A percentile compares a stretch with the other conserved stretches of the same genome.
phyloP scores from a whole-genome alignment of 495 filamentous ascomycete species.

The Hyaloscypha hepaticicola region DNA sequence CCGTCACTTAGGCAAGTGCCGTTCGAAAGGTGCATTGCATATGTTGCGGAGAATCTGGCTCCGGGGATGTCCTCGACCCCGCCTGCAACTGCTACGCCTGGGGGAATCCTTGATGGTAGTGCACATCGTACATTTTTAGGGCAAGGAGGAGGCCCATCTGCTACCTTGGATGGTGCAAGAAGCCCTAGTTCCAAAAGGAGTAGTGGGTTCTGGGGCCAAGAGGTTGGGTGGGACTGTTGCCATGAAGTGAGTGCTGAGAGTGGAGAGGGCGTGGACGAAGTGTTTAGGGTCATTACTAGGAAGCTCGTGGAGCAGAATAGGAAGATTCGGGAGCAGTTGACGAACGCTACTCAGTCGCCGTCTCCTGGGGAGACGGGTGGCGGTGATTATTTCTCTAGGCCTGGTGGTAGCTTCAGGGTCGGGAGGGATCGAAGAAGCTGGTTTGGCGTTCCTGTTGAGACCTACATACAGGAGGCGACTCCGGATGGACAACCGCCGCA shows the following conservation, averaged over 20 bases:
- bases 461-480: slow-evolving; percentile 36
- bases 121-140: neutral
- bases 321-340: slow-evolving; percentile 54
- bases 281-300: slow-evolving; percentile 90
- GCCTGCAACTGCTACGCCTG: slow-evolving; percentile 56
- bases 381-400: slow-evolving; percentile 46
- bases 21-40: slow-evolving; percentile 91
- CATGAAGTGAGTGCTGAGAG: slow-evolving; percentile 95
- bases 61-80: slow-evolving; percentile 63
- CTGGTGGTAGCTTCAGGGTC: slow-evolving; percentile 58
- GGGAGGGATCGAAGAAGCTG: slow-evolving; percentile 63
- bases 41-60: slow-evolving; percentile 86
- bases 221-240: slow-evolving; percentile 92
- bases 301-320: slow-evolving; percentile 92
- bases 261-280: slow-evolving; percentile 95
- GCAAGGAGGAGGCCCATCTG: slow-evolving; percentile 3
- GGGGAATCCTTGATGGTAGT: slow-evolving; percentile 30
- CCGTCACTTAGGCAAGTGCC: slow-evolving; percentile 76
- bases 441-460: slow-evolving; percentile 55
- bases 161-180: slow-evolving; percentile 44
- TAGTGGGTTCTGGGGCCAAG: slow-evolving; percentile 86
- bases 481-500: slow-evolving; percentile 31
- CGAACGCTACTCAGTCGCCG: slow-evolving; percentile 23
- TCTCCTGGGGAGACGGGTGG: slow-evolving; percentile 14
- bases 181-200: slow-evolving; percentile 75